phyloP scores from a whole-genome alignment of 2,329 filamentous ascomycete genomes.

The Alternaria arborescens region DNA sequence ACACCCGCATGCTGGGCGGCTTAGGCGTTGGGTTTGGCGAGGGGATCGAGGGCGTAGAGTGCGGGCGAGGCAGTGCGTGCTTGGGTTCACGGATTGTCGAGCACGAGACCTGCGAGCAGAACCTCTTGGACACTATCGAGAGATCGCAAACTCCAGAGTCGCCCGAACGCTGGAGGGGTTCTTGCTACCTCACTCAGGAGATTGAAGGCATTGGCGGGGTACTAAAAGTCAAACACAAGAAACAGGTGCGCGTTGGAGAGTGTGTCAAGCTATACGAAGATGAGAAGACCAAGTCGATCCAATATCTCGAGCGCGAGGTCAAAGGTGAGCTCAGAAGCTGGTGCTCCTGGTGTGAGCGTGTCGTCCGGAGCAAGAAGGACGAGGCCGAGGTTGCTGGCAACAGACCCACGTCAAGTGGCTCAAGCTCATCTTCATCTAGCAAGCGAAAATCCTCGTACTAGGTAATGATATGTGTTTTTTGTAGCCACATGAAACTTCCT shows the following conservation, averaged over 20 bases:
- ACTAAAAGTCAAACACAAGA: conserved; percentile 87
- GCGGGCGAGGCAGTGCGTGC: conserved; percentile 79
- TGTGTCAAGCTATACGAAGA: conserved; percentile 86
- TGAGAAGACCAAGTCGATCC: conserved; percentile 55
- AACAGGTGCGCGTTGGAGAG: conserved; percentile 80
- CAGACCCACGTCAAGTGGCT: conserved; percentile 26
- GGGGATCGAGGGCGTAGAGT: conserved; percentile 86
- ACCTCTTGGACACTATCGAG: conserved; percentile 66
- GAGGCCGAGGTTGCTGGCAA: conserved; percentile 24
- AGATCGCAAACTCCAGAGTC: conserved; percentile 44
- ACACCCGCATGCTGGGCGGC: conserved; percentile 78
- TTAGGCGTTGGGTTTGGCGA: conserved; percentile 88
- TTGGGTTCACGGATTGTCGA: conserved; percentile 80
- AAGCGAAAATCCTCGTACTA: conserved; percentile 8
- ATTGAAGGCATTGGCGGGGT: conserved; percentile 90
- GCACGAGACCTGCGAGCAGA: conserved; percentile 84
- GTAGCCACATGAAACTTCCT: background rate
- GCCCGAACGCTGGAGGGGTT: conserved; percentile 61
- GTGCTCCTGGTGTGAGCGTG: conserved; percentile 90
- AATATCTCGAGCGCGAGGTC: conserved; percentile 75
- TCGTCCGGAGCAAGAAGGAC: conserved; percentile 69
- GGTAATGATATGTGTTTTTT: background rate
- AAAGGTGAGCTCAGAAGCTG: conserved; percentile 76
- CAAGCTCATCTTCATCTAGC: conserved; percentile 28
- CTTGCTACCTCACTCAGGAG: conserved; percentile 86